Percentiles rank a stretch among this genome's conserved stretches.
Evolutionary conservation across 768 basidiomycete species (phyloP).

Genomic region (Calvatia gigantea): DNA sequence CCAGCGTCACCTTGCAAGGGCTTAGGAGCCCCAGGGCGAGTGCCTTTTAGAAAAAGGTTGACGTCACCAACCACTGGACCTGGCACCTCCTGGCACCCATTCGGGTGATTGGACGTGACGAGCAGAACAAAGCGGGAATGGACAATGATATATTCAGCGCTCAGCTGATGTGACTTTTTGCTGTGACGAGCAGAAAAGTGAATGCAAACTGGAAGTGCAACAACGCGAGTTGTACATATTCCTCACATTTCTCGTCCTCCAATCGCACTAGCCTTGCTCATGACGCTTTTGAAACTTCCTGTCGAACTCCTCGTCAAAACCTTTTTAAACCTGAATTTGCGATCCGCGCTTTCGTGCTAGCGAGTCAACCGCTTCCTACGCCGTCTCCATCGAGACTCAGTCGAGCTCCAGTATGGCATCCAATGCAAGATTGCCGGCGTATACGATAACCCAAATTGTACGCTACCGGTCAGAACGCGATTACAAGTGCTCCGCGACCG

Average conservation of each 20-base stretch:
- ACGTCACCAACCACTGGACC: slow-evolving; percentile 93
- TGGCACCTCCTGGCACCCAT: too few species aligned
- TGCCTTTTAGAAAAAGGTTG: slow-evolving; percentile 79
- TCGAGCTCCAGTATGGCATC: background rate
- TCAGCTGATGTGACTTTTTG: too few species aligned
- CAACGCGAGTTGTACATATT: too few species aligned
- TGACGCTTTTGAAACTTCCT: background rate
- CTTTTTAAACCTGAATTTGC: background rate
- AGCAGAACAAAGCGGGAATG: too few species aligned
- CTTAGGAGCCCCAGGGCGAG: slow-evolving; percentile 17
- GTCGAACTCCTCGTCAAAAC: background rate
- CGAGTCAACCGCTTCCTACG: background rate
- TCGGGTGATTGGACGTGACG: too few species aligned
- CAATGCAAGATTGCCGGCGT: background rate
- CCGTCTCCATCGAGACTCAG: background rate
- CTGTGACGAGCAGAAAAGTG: too few species aligned
- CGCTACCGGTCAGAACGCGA: background rate
- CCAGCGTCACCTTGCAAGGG: slow-evolving; percentile 23
- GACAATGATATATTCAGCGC: too few species aligned
- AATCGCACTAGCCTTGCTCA: background rate
- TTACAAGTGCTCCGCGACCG: background rate
- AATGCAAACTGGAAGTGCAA: too few species aligned
- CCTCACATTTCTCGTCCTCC: background rate
- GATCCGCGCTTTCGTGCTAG: background rate
- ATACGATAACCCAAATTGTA: background rate